A percentile compares a stretch with the other conserved stretches of the same genome.
phyloP scores from a whole-genome alignment of 495 filamentous ascomycete genomes.

The Lophiotrema nucula region DNA sequence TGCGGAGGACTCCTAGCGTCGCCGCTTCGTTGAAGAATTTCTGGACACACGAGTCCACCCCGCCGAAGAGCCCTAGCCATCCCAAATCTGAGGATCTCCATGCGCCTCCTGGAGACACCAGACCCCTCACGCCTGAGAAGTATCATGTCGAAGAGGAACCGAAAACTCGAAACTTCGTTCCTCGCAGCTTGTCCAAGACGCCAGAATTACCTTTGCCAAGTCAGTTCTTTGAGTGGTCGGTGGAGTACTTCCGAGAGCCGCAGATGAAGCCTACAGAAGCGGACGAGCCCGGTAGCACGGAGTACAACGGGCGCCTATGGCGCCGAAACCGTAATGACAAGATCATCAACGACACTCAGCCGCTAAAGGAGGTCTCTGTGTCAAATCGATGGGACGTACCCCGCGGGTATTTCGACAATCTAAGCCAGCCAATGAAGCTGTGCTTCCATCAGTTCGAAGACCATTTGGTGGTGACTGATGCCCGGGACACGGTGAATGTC shows the following conservation, averaged over 20 bases:
- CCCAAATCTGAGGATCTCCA: slow-evolving; percentile 67
- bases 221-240: slow-evolving; percentile 90
- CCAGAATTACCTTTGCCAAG: slow-evolving; percentile 73
- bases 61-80: slow-evolving; percentile 29
- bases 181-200: slow-evolving; percentile 53
- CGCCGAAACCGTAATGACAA: slow-evolving; percentile 86
- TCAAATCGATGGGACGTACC: slow-evolving; percentile 80
- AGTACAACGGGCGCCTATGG: slow-evolving; percentile 96
- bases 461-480: slow-evolving; percentile 90
- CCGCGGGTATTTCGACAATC: slow-evolving; percentile 76
- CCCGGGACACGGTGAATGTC: slow-evolving; percentile 76
- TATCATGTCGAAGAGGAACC: slow-evolving; percentile 78
- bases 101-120: slow-evolving; percentile 72
- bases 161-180: slow-evolving; percentile 67
- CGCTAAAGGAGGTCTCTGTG: slow-evolving; percentile 81
- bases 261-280: slow-evolving; percentile 97
- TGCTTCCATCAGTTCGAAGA: slow-evolving; percentile 98
- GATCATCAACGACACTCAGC: slow-evolving; percentile 87
- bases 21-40: slow-evolving; percentile 69
- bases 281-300: slow-evolving; percentile 93
- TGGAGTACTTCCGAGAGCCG: slow-evolving; percentile 97
- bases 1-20: slow-evolving; percentile 69
- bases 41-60: slow-evolving; percentile 49
- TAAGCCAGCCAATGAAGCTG: slow-evolving; percentile 83
- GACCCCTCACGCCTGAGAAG: slow-evolving; percentile 57